Evolutionary conservation across 352 stramenopile species (phyloP).

Genomic region (Pythium sp.): DNA sequence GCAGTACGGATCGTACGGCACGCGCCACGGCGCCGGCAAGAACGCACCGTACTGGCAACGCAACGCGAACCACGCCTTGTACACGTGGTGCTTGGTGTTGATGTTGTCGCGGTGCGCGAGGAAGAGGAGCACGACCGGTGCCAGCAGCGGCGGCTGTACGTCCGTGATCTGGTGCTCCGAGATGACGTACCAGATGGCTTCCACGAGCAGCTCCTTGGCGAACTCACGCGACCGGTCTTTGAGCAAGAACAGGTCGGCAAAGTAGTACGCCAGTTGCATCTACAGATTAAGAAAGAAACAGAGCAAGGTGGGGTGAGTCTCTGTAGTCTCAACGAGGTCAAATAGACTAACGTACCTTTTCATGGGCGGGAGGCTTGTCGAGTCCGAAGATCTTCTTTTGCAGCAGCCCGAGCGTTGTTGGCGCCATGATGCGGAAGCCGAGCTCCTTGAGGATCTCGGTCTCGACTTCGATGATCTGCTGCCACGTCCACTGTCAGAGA

Average conservation of each 20-base stretch:
- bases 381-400: constrained; percentile 41
- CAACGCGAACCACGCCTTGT: constrained; percentile 62
- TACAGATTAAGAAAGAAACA: constrained; percentile 14
- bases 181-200: constrained; percentile 61
- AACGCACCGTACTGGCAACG: constrained; percentile 56
- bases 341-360: constrained; percentile 8
- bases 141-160: constrained; percentile 43
- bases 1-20: constrained; percentile 52
- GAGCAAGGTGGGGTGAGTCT: background rate
- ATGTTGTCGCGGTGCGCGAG: constrained; percentile 67
- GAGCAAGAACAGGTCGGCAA: constrained; percentile 54
- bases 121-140: constrained; percentile 56
- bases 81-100: constrained; percentile 46
- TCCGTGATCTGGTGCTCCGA: constrained; percentile 42
- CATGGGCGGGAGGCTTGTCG: constrained; percentile 3
- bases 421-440: constrained; percentile 53
- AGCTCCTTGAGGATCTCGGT: constrained; percentile 39
- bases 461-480: constrained; percentile 55
- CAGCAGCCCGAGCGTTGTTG: constrained; percentile 40
- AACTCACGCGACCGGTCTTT: constrained; percentile 40
- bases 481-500: constrained; percentile 54
- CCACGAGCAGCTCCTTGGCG: constrained; percentile 42
- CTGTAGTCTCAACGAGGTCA: no score
- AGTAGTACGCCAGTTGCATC: constrained; percentile 56
- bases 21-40: constrained; percentile 45